Evolutionary conservation across 345 rosid species (phyloP), one percentile per base, ranked within the genome.

Genomic region (Eucalyptus pumila): DNA sequence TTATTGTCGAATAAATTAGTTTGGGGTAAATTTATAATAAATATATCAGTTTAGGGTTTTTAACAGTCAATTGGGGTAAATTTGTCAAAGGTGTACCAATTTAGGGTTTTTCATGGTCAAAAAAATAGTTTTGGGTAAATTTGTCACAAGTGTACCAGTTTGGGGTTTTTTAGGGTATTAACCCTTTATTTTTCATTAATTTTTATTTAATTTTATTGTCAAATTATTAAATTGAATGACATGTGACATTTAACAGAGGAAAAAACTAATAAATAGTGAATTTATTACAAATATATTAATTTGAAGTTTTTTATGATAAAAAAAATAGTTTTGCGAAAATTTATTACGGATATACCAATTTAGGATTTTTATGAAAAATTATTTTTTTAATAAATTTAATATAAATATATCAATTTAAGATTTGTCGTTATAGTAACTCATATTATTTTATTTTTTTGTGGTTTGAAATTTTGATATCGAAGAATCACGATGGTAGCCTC

Each of bases 371-470:
- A 3, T 52, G 0, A 8, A 52, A 3, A 52, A 2, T 0, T 7
- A 19, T 1, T 19, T 52, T 52, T 52, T 52, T 1, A 2, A 52
- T 52, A 19, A 8, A 52, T 21, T 52, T 52, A 52, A 21, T 0
- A 21, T 4, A 3, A 52, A 4, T 19, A 0, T 19, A 19, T 8
- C 0, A 4, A 8, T 52, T 52, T 52, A 0, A 52, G 1, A 8
- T 52, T 52, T 52, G 4, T 8, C 0, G 11, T 52, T 0, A 19
- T 19, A 8, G 0, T 1, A 52, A 52, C 5, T 52, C 11, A 0
- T 52, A 3, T 52, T 51, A 6, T 6, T 50, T 51, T 17, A 0
- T 19, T 21, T 3, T 3, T 52, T 8, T 52, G 11, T 0, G 2
- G 26, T 52, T 52, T 0, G 5, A 2, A 52, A 52, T 21, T 8